These are phyloP conservation scores for Metschnikowia picachoensis DNA, from an alignment of 805 yeast genomes.

Conservation along the genomic window DNA sequence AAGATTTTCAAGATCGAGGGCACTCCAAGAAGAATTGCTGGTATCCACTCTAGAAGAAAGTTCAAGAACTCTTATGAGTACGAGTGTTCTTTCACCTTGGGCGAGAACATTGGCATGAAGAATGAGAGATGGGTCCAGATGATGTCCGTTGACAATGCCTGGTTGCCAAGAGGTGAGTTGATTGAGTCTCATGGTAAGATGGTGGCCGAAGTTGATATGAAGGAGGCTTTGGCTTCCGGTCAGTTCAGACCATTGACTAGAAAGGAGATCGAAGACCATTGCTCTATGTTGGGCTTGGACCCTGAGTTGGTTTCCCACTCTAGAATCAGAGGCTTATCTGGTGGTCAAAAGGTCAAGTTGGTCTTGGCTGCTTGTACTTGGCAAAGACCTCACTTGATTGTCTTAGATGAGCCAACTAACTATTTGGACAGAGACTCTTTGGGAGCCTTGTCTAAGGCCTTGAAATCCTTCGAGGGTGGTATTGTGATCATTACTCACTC, in stretches of 20 bases:
- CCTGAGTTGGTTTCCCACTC: slow-evolving; percentile 99
- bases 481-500: slow-evolving; percentile 99
- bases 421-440: slow-evolving; percentile 98
- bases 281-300: slow-evolving; percentile 97
- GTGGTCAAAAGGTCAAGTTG: slow-evolving; percentile 99
- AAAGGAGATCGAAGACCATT: slow-evolving; percentile 99
- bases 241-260: slow-evolving; percentile 99
- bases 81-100: slow-evolving; percentile 95
- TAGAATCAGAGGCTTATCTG: slow-evolving; percentile 99
- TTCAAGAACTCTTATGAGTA: slow-evolving; percentile 99
- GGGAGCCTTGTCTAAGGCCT: slow-evolving; percentile 98
- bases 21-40: slow-evolving; percentile 95
- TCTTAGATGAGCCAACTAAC: slow-evolving; percentile 99
- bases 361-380: slow-evolving; percentile 99
- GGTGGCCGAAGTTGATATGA: slow-evolving; percentile 99
- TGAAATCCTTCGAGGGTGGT: slow-evolving; percentile 99
- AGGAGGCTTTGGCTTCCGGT: slow-evolving; percentile 99
- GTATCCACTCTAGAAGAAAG: slow-evolving; percentile 95
- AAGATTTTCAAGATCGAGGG: slow-evolving; percentile 99
- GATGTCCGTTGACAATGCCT: slow-evolving; percentile 99
- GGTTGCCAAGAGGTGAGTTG: slow-evolving; percentile 98
- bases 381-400: slow-evolving; percentile 99
- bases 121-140: slow-evolving; percentile 99
- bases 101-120: slow-evolving; percentile 99
- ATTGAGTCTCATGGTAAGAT: slow-evolving; percentile 95